phyloP scores from a whole-genome alignment of 306 rosid genomes.

The Medicago ruthenica region DNA sequence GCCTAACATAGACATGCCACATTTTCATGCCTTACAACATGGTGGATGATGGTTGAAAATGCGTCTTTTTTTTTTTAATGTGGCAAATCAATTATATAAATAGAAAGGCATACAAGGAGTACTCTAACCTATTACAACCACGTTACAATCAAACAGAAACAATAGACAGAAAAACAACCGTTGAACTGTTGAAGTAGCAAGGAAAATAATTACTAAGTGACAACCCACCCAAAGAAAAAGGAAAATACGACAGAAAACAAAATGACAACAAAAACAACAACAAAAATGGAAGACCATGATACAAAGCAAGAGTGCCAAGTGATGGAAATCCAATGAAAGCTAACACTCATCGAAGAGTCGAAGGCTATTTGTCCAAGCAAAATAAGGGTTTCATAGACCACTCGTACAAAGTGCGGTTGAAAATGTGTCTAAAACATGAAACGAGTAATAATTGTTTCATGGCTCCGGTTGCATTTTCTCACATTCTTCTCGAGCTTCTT shows the following conservation, averaged over 20 bases:
- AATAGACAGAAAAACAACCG: no score
- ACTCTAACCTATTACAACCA: background rate
- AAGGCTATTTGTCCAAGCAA: background rate
- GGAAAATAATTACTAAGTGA: no score
- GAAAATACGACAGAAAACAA: background rate
- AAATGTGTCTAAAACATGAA: constrained; percentile 25
- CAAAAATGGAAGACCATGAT: background rate
- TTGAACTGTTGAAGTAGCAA: no score
- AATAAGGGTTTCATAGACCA: background rate
- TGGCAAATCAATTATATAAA: no score
- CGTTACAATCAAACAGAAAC: no score
- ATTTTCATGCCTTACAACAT: constrained; percentile 17
- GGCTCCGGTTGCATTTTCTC: constrained; percentile 91
- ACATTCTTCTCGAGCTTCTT: constrained; percentile 87
- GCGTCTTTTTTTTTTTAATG: background rate
- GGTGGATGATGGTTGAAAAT: constrained; percentile 25
- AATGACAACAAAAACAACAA: background rate
- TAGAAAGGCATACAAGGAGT: background rate
- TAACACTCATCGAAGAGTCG: background rate
- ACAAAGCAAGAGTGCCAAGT: background rate
- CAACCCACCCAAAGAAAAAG: no score
- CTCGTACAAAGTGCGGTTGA: background rate
- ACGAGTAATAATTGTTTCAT: constrained; percentile 45
- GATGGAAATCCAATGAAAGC: background rate
- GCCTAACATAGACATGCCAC: constrained; percentile 26